Evolutionary conservation across 148 eudicot species (phyloP), one percentile per base, ranked within the genome.

Genomic region (Camellia japonica): DNA sequence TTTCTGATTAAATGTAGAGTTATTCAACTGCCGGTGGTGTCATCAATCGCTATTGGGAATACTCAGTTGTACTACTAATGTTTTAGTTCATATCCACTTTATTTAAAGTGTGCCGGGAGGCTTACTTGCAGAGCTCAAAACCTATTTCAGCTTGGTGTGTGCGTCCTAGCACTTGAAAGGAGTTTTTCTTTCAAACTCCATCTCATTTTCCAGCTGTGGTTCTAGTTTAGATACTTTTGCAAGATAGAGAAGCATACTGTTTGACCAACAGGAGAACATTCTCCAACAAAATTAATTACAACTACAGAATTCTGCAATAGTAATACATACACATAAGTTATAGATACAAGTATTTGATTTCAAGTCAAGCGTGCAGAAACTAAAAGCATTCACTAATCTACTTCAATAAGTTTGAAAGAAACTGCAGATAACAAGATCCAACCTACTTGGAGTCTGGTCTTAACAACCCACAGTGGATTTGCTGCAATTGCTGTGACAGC

Each of bases 401-500:
- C 1, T 10, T 19, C 49, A 23, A n/a, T 58, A 43, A n/a, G 59
- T 59, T 65, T 59, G 13, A 44, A 19, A 63, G 49, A 65, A 80
- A 42, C 44, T 55, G 73, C 67, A 75, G 52, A 52, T 11, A 43
- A 81, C 66, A 81, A 66, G 61, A 62, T 30, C 83, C 79, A 82
- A 88, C 96, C 90, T 85, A 95, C 98, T 88, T 95, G 98, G 75
- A 95, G 96, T 76, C 98, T 87, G 76, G 98, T 93, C 93, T 95
- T 95, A 73, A 95, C 98, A 84, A 95, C 98, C 97, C 98, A 95
- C 83, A 95, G 82, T 13, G 98, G 98, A 90, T 95, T 95, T 74
- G 97, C 87, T 47, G 90, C 75, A 72, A 90, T 81, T 71, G 96
- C 87, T 61, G 97, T 95, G 79, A 90, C 92, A 73, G 97, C 98